Conservation (phyloP, 805 yeast genomes). For the Scheffersomyces spartinae region DNA sequence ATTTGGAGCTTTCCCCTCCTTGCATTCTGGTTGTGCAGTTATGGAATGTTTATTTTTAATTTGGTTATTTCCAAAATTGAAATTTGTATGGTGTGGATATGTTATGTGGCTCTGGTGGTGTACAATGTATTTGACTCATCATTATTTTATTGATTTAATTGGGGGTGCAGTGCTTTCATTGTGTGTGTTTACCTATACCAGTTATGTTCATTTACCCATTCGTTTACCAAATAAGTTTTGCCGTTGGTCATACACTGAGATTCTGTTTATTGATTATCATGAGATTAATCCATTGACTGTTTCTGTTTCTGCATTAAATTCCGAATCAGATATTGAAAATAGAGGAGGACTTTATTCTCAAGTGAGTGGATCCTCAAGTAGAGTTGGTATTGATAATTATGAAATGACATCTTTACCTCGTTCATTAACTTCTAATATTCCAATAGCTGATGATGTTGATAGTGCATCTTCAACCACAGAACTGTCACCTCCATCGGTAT, state of each 20-base stretch:
- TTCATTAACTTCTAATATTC: conserved; percentile 9
- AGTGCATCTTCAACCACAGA: conserved; percentile 1
- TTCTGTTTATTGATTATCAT: conserved; percentile 12
- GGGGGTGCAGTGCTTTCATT: conserved; percentile 86
- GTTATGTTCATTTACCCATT: conserved; percentile 57
- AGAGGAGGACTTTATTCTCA: no score
- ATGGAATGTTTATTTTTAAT: conserved; percentile 84
- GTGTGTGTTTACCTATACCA: conserved; percentile 56
- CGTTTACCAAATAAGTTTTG: conserved; percentile 42
- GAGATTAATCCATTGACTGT: no score
- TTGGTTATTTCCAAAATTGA: conserved; percentile 65
- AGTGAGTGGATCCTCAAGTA: no score
- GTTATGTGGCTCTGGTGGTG: conserved; percentile 98
- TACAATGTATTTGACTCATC: conserved; percentile 96
- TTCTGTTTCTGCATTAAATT: no score
- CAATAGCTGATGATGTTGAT: conserved; percentile 1
- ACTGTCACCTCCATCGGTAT: conserved; percentile 1
- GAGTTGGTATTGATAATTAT: no score
- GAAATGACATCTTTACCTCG: background rate
- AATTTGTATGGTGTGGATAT: conserved; percentile 59
- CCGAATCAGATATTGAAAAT: no score
- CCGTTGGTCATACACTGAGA: conserved; percentile 53
- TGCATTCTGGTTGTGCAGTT: conserved; percentile 90
- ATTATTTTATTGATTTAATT: conserved; percentile 84
- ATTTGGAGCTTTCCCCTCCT: conserved; percentile 80